Conservation (phyloP, 345 rosid species). For the Cardamine occulta region DNA sequence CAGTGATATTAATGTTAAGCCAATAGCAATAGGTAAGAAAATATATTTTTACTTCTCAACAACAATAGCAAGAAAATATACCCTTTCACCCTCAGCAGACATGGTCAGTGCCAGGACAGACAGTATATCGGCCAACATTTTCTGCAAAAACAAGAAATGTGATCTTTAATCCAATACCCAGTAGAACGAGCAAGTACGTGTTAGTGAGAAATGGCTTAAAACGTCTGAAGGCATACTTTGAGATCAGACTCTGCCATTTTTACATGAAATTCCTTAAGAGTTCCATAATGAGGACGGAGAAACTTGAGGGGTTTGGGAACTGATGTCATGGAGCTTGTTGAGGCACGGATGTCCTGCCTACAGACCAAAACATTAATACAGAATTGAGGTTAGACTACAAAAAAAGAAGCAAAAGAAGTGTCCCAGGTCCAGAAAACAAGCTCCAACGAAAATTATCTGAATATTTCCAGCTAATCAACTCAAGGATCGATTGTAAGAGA, state of each 20-base stretch:
- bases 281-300: slow-evolving; percentile 95
- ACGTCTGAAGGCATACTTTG: slow-evolving; percentile 55
- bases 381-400: slow-evolving; percentile 8
- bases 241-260: slow-evolving; percentile 71
- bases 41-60: slow-evolving; percentile 9
- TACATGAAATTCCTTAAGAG: slow-evolving; percentile 69
- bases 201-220: slow-evolving; percentile 6
- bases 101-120: slow-evolving; percentile 93
- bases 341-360: slow-evolving; percentile 89
- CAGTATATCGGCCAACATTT: slow-evolving; percentile 79
- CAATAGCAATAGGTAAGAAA: slow-evolving; percentile 7
- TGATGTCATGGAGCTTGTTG: slow-evolving; percentile 98
- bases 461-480: slow-evolving; percentile 11
- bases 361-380: slow-evolving; percentile 4
- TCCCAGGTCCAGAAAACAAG: background rate
- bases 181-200: slow-evolving; percentile 1
- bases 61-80: slow-evolving; percentile 44
- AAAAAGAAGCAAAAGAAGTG: slow-evolving; percentile 10
- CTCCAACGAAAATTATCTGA: background rate
- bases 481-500: background rate
- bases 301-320: slow-evolving; percentile 98
- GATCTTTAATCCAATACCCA: slow-evolving; percentile 28
- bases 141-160: slow-evolving; percentile 57
- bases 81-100: slow-evolving; percentile 98
- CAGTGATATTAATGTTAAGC: background rate